Evolutionary conservation across 768 basidiomycete genomes (phyloP), one percentile per base, ranked within the genome.

Genomic region (Butyriboletus loyo): DNA sequence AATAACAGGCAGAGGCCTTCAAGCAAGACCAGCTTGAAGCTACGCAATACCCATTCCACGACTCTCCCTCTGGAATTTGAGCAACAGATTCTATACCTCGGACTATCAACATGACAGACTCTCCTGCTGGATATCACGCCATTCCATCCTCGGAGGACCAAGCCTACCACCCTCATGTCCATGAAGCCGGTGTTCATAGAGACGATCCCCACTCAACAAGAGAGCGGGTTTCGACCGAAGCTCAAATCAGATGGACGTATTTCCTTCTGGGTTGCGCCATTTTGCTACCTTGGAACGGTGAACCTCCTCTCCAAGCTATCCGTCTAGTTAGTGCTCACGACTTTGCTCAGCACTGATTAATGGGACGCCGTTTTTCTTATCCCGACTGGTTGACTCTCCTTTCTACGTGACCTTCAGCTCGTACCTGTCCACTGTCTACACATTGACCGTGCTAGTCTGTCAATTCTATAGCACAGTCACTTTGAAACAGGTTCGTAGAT

Each of bases 261-360:
- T 89, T 90, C 57, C 67, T 87, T 22, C 69, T 94, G 17, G 92
- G 93, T 3, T 86, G 86, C 51, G 87, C 89, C 19, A 80, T 87
- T 4, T 76, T 97, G 7, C 70, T 97, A 17, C 86, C 90, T 27
- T 97, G 93, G 93, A 96, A 94, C 64, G 92, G 93, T 92, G 66
- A 64, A 79, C 60, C 10, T 11, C 31, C 19, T 44, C 36, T 14
- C 15, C 45, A 43, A 10, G 36, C 36, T 37, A 30, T 8, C 15
- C 14, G 27, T 41, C 41, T 7, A 31, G 32, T 32, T 9, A 7
- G 25, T 52, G 46, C 51, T 56, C 38, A 53, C 47, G 9, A 46
- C 34, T 15, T n/a, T 27, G 34, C 37, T 21, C 52, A 96, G 93
- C 85, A 1, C 74, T 94, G 63, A 93, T 97, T 24, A 96, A 90